A percentile compares a stretch with the other conserved stretches of the same genome.
These are phyloP conservation scores for Cordyceps fumosorosea DNA, from an alignment of 2,329 filamentous ascomycete species.

Conservation along the genomic window DNA sequence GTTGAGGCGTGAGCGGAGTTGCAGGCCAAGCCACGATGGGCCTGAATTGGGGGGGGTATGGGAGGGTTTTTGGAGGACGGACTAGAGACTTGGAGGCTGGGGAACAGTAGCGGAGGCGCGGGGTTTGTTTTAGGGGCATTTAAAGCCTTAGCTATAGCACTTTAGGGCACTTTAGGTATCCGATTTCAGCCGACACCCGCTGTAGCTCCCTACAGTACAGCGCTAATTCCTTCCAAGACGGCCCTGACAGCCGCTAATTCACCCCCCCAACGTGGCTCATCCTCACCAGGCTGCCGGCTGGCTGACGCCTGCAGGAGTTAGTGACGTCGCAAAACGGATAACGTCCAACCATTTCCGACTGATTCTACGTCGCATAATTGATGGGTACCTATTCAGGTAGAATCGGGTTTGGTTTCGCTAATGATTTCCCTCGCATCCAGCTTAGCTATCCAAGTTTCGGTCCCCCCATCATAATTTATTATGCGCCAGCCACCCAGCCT, in stretches of 20 bases:
- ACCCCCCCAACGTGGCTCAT: background rate
- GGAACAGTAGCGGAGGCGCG: background rate
- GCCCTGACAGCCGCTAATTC: background rate
- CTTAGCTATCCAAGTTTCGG: background rate
- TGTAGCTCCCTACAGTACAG: background rate
- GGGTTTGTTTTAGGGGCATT: background rate
- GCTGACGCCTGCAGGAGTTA: background rate
- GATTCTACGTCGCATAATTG: too few species aligned
- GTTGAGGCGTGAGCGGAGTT: background rate
- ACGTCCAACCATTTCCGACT: background rate
- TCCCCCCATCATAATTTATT: background rate
- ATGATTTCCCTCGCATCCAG: background rate
- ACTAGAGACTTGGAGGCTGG: background rate
- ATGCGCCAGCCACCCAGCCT: background rate
- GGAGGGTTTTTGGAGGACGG: background rate
- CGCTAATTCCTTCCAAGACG: background rate
- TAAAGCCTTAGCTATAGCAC: too few species aligned
- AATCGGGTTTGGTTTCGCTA: too few species aligned
- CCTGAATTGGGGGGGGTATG: background rate
- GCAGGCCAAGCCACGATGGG: background rate
- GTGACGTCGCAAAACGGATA: background rate
- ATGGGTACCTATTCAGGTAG: too few species aligned
- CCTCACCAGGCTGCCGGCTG: background rate
- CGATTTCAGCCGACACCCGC: background rate
- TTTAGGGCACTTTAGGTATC: background rate